Conservation (phyloP, 2,329 filamentous ascomycete genomes). For the Sclerotinia minor region DNA sequence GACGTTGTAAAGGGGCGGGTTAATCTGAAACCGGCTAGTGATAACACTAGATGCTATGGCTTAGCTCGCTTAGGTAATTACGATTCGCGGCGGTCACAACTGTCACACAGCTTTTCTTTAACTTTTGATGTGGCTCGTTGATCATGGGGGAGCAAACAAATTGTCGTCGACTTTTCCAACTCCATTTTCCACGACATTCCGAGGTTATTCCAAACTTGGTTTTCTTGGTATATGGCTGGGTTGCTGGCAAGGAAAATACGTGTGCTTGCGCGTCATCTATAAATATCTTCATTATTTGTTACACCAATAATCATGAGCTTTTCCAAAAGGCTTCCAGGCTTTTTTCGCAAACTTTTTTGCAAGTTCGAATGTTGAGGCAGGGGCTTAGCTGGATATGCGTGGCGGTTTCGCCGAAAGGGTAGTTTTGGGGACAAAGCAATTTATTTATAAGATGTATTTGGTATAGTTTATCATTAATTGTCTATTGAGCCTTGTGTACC, state of each 20-base stretch:
- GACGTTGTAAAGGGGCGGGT: conserved; percentile 5
- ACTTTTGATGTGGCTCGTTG: background rate
- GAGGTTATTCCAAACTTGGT: conserved; percentile 4
- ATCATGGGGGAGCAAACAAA: background rate
- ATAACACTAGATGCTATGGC: background rate
- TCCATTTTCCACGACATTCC: background rate
- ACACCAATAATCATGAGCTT: background rate
- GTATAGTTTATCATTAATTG: background rate
- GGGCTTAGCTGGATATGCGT: background rate
- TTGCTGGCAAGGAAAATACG: background rate
- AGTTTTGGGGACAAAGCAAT: background rate
- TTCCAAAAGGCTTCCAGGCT: background rate
- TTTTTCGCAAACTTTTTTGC: background rate
- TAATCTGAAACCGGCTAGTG: background rate
- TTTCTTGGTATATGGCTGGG: background rate
- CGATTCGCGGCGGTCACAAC: background rate
- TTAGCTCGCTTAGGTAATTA: conserved; percentile 4
- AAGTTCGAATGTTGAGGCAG: background rate
- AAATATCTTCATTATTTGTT: background rate
- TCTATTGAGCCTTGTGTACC: background rate
- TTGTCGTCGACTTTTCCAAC: background rate
- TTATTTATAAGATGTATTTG: background rate
- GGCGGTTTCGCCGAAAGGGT: background rate
- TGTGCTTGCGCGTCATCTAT: conserved; percentile 15
- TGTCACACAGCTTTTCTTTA: background rate